Evolutionary conservation across 495 filamentous ascomycete genomes (phyloP).

Genomic region (Lasiosphaeriaceae sp.): DNA sequence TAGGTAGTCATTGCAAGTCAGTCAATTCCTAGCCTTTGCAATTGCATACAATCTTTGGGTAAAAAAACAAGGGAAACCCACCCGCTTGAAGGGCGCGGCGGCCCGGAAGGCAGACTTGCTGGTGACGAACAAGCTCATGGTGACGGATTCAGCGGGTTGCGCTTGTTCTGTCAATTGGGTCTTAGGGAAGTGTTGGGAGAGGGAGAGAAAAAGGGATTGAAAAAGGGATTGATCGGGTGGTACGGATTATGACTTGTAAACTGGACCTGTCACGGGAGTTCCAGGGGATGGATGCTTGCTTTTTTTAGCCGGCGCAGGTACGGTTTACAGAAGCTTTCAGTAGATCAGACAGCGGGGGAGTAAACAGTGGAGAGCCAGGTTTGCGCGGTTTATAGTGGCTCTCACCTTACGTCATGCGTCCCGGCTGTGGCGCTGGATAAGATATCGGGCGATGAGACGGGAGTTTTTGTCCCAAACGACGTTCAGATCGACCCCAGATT

Average conservation of each 20-base stretch:
- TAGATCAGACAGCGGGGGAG: not conserved
- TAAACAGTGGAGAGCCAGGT: not conserved
- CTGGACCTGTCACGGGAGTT: too few relatives aligned
- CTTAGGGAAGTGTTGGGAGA: not conserved
- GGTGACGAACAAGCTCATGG: slow-evolving; percentile 32
- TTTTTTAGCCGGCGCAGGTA: not conserved
- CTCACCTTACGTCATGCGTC: not conserved
- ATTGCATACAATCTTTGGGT: not conserved
- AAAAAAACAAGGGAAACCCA: slow-evolving; percentile 10
- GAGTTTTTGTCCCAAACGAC: too few relatives aligned
- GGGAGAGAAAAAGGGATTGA: not conserved
- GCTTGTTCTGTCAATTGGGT: not conserved
- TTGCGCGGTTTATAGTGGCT: not conserved
- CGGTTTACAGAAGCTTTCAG: not conserved
- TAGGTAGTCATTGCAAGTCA: too few relatives aligned
- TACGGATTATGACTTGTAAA: too few relatives aligned
- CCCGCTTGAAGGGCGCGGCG: slow-evolving; percentile 29
- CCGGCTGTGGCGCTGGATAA: not conserved
- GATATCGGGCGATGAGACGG: too few relatives aligned
- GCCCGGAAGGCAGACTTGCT: slow-evolving; percentile 30
- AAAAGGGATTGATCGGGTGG: too few relatives aligned
- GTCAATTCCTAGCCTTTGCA: too few relatives aligned
- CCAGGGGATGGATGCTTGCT: not conserved
- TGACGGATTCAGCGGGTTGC: not conserved
- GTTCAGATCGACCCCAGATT: too few relatives aligned